These are phyloP conservation scores for Geotrichum australiense DNA, from an alignment of 1,139 yeast genomes.

Conservation along the genomic window DNA sequence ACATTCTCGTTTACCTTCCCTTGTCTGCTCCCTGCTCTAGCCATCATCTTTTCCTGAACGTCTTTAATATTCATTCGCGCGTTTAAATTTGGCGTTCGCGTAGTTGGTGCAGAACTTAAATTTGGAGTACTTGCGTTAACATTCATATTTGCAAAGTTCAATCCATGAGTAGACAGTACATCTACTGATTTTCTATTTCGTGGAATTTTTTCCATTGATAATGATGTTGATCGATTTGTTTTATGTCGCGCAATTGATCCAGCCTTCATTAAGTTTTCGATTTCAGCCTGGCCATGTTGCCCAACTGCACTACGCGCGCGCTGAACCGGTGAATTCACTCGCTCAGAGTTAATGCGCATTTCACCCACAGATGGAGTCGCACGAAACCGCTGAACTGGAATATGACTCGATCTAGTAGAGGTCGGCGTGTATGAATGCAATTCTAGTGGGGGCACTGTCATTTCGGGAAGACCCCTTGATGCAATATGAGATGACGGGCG, in stretches of 20 bases:
- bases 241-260: neutral
- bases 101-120: no score
- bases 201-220: neutral
- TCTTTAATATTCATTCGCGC: no score
- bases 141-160: neutral
- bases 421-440: slow-evolving; percentile 1
- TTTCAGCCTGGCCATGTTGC: neutral
- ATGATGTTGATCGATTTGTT: neutral
- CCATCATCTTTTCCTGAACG: neutral
- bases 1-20: neutral
- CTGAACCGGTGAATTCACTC: slow-evolving; percentile 3
- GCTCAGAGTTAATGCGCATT: neutral
- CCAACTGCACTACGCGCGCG: slow-evolving; percentile 13
- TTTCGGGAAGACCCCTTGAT: neutral
- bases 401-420: slow-evolving; percentile 6
- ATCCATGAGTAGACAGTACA: neutral
- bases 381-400: slow-evolving; percentile 14
- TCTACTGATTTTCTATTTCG: slow-evolving; percentile 1
- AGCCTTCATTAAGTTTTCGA: slow-evolving; percentile 1
- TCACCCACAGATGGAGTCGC: slow-evolving; percentile 12
- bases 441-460: neutral
- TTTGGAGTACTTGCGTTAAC: neutral
- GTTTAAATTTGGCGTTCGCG: no score
- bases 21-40: neutral
- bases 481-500: slow-evolving; percentile 4